Evolutionary conservation across 2,329 filamentous ascomycete genomes (phyloP), one percentile per base, ranked within the genome.

Genomic region (Colletotrichum phormii): DNA sequence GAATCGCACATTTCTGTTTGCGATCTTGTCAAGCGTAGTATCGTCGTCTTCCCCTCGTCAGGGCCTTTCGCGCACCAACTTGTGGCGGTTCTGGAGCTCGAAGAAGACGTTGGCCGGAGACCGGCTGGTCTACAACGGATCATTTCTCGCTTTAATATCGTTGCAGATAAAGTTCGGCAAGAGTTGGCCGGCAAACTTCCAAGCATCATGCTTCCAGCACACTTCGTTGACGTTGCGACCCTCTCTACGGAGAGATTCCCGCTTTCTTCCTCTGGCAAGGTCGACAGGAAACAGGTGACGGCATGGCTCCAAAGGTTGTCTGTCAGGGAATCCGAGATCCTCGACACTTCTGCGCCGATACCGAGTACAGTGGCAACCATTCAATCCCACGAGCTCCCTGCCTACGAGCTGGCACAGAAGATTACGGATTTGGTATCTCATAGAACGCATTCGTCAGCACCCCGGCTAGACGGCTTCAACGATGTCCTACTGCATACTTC

Each of bases 1-100:
- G 77, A 78, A 31, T 55, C 69, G 0, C 58, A 72, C 8, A 35
- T 72, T 11, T 31, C 49, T 8, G 5, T 15, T 7, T 69, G 69
- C 37, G 11, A 13, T 9, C 37, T 24, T 11, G 37, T 53, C 57
- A 31, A 51, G 29, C n/a, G 51, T 12, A 35, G 33, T 1, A 49
- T 72, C n/a, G 64, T 69, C 0, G 18, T 72, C 5, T 69, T 69
- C n/a, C 69, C 64, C 3, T 57, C 69, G 6, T 35, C 29, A 0
- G 69, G 69, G 8, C 46, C 57, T 6, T 68, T 69, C 35, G n/a
- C 57, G 24, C 4, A 22, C 5, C 46, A 69, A 22, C 57, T 72
- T 22, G 65, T 68, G 5, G 69, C 35, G 4, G 37, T 72, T 2
- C 15, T 69, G 57, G 64, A 69, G n/a, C 22, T 69, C 13, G 55